These are phyloP conservation scores for Saturnispora mendoncae DNA, from an alignment of 805 yeast species.

Conservation along the genomic window DNA sequence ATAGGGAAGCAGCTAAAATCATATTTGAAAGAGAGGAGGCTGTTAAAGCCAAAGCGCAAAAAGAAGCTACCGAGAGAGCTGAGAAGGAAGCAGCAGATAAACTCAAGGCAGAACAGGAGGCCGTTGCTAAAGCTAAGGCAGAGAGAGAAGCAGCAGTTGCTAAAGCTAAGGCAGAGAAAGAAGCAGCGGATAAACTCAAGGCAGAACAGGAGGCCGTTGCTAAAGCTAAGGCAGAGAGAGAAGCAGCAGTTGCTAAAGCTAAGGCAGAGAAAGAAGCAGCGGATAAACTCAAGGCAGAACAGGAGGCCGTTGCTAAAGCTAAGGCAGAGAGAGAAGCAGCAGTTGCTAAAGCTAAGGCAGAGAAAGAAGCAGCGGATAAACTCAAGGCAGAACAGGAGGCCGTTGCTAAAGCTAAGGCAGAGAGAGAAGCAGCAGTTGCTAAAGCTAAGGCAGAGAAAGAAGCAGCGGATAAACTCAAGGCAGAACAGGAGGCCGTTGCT, in stretches of 20 bases:
- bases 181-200: no score
- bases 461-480: no score
- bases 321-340: background rate
- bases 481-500: background rate
- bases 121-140: no score
- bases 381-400: background rate
- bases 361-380: background rate
- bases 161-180: background rate
- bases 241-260: background rate
- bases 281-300: background rate
- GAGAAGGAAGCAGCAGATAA: no score
- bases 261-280: background rate
- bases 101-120: no score
- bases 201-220: background rate
- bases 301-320: background rate
- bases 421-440: background rate
- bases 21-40: no score
- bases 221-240: background rate
- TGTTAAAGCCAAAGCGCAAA: no score
- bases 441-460: background rate
- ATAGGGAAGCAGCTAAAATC: no score
- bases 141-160: background rate
- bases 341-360: background rate
- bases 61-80: no score
- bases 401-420: background rate